Base-by-base conservation (phyloP, 176 grass and related monocot species). In the Carex parvula region DNA sequence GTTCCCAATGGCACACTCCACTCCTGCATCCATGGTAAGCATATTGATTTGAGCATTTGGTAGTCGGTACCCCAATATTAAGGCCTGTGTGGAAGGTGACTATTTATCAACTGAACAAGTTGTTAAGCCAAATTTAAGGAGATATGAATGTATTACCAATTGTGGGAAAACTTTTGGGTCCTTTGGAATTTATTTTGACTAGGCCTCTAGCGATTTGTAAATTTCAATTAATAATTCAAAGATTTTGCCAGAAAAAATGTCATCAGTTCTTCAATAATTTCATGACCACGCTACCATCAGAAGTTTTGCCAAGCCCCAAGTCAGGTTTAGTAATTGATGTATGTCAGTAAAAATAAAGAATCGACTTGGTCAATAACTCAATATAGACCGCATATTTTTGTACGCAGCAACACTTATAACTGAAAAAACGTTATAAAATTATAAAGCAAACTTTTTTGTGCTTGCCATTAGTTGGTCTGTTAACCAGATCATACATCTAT, bases 1-100 rank as follows among this genome's bases (percentile, higher is more conserved):
- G 84, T 97, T 84, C 84, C 92, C 81, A 94, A 91, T 6, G 92
- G 90, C 87, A 92, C 87, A 86, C 89, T 97, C 80, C 87, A 92
- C 30, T 77, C 88, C 56, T 82, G 90, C 81, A 90, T 94, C 37
- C 92, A 94, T 67, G 86, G 89, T 94, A 85, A 32, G 73, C 22
- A 77, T 77, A 30, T 54, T 56, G 50, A 77, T 32, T 18, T 56
- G 13, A 15, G 73, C 22, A 56, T 56, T 75, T 75, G 21, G 44
- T 75, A 29, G 2, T 18, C 14, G 4, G 48, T 5, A 7, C 11
- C 5, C 37, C 37, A 54, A 75, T 24, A 53, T 22, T 24, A 53
- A 12, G 42, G 33, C 39, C 14, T 18, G 15, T 17, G 30, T 35
- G 29, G 4, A 68, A 68, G 17, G 60, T 24, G 60, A 62, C 20